Evolutionary conservation across 495 filamentous ascomycete genomes (phyloP).

Genomic region (Chaetomium tenue): DNA sequence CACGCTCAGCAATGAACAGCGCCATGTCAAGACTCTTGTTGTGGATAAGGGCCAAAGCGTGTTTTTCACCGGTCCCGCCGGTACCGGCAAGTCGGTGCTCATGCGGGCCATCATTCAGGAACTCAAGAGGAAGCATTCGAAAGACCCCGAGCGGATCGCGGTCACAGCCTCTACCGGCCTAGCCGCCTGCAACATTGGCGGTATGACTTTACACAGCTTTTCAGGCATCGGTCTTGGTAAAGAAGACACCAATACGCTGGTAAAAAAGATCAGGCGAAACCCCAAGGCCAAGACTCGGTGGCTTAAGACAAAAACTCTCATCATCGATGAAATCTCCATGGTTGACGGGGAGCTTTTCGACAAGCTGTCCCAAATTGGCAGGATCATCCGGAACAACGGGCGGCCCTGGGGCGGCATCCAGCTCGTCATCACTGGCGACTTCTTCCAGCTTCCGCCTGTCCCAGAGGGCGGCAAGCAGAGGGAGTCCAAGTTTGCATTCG

Average conservation of each 20-base stretch:
- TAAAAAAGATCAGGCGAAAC: slow-evolving; percentile 90
- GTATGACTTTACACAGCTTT: slow-evolving; percentile 94
- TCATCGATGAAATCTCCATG: slow-evolving; percentile 98
- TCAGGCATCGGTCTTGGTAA: slow-evolving; percentile 94
- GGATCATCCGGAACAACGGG: slow-evolving; percentile 77
- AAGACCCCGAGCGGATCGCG: slow-evolving; percentile 77
- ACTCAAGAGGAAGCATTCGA: slow-evolving; percentile 68
- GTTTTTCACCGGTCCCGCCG: slow-evolving; percentile 97
- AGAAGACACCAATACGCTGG: slow-evolving; percentile 73
- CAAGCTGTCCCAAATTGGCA: slow-evolving; percentile 88
- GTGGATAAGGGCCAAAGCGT: slow-evolving; percentile 76
- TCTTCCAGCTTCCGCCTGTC: slow-evolving; percentile 94
- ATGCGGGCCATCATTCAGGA: slow-evolving; percentile 84
- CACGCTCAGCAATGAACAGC: slow-evolving; percentile 81
- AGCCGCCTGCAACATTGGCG: slow-evolving; percentile 94
- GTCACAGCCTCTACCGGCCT: slow-evolving; percentile 95
- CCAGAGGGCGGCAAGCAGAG: slow-evolving; percentile 63
- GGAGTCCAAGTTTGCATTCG: slow-evolving; percentile 83
- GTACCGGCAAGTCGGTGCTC: slow-evolving; percentile 95
- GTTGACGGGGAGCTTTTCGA: slow-evolving; percentile 96
- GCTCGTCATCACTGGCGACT: slow-evolving; percentile 92
- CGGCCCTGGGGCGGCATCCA: slow-evolving; percentile 95
- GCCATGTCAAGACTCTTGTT: slow-evolving; percentile 76
- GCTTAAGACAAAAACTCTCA: slow-evolving; percentile 78
- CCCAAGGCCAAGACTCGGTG: slow-evolving; percentile 83